A percentile compares a stretch with the other conserved stretches of the same genome.
Evolutionary conservation across 768 basidiomycete genomes (phyloP).

Genomic region (Agaricus subrufescens): DNA sequence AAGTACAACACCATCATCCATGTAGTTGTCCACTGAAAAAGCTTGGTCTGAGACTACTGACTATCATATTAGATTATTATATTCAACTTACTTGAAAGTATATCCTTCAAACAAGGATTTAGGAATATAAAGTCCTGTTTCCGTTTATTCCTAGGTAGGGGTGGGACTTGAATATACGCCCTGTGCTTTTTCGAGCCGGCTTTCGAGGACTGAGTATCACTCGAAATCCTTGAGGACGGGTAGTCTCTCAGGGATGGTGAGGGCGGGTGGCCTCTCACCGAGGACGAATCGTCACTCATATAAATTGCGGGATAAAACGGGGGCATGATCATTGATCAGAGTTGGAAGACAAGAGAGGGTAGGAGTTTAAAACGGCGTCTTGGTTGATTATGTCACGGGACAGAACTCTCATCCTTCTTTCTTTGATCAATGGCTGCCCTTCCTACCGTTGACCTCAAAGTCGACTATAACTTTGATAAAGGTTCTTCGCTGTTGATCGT

Average conservation of each 20-base stretch:
- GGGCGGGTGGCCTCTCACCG: constrained; percentile 13
- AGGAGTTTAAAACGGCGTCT: neutral
- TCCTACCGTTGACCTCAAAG: constrained; percentile 50
- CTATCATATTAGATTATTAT: neutral
- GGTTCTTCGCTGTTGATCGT: constrained; percentile 31
- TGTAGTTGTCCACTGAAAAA: constrained; percentile 16
- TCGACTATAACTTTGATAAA: constrained; percentile 72
- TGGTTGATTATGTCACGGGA: too few relatives aligned
- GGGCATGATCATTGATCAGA: neutral
- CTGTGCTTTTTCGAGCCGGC: neutral
- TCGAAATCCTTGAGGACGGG: too few relatives aligned
- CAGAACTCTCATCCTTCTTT: neutral
- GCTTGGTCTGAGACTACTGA: neutral
- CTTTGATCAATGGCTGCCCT: constrained; percentile 52
- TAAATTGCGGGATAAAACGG: neutral
- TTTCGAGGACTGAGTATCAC: too few relatives aligned
- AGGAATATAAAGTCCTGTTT: neutral
- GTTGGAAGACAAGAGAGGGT: neutral
- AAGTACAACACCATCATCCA: constrained; percentile 34
- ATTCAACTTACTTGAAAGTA: neutral
- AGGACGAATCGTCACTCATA: neutral
- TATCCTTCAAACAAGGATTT: too few relatives aligned
- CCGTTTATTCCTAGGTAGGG: neutral
- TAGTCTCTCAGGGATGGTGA: too few relatives aligned
- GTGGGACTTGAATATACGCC: neutral